Base-by-base conservation (phyloP, 2,329 filamentous ascomycete species). In the Colletotrichum gigasporum region DNA sequence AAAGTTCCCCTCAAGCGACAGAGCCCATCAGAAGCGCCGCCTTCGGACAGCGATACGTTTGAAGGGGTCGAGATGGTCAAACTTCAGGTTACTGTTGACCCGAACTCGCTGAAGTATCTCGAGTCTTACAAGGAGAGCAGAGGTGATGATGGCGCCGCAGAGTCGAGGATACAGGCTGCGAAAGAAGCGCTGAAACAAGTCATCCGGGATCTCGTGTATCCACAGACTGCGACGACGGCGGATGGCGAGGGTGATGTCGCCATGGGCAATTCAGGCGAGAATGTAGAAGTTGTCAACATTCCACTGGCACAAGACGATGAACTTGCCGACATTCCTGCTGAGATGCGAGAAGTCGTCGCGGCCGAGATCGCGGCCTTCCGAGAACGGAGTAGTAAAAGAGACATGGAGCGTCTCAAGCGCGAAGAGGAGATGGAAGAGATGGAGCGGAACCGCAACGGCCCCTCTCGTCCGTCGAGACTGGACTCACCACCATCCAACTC, bases 311-410 rank as follows among this genome's bases (percentile, higher is more conserved):
- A 91, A 54, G 96, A 99, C 67, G 96, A 99, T 73, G 96, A 99
- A 73, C 83, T 99, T 28, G 91, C 94, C 18, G 96, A 99, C 72
- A 97, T 99, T 48, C 96, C 96, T 0, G 91, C 93, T 1, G 96
- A 98, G 74, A 96, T 97, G 93, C 90, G 96, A 22, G 96, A 97
- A 74, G 94, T 93, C 0, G 96, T 99, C 14, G 93, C 96, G 0
- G 91, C 91, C 61, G 96, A 99, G 75, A 99, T 99, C 71, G 90
- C 93, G 0, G 92, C 94, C 0, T 99, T 99, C 82, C 87, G 96
- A 68, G 96, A 99, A 69, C 87, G 95, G 18, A 97, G 95, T 70
- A 97, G 90, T 64, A 89, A 91, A 66, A 87, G 95, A 37, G 96
- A 99, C 73, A 81, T 96, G 73, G 96, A 99, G 76, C 91, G 96